phyloP scores from a whole-genome alignment of 208 protist species.

The Trypanosoma platydactyli region DNA sequence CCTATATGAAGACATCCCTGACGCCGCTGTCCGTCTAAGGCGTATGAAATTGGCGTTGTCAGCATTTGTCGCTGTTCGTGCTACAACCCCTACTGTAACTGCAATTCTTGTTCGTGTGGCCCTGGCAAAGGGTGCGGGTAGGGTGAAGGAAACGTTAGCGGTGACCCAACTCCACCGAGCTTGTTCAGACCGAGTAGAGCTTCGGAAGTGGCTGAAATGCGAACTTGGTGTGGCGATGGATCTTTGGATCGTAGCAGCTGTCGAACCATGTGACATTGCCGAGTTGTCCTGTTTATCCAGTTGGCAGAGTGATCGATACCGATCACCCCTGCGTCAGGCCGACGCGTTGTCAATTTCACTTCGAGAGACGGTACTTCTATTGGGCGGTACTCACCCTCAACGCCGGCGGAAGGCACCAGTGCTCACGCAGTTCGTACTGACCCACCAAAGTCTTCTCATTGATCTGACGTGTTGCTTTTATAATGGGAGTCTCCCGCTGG shows the following conservation, averaged over 20 bases:
- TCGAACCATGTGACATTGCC: conserved; percentile 3
- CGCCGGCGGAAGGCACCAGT: conserved; percentile 2
- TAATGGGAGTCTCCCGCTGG: conserved; percentile 5
- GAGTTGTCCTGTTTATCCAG: conserved; percentile 32
- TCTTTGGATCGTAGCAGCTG: conserved; percentile 17
- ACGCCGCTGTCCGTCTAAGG: conserved; percentile 8
- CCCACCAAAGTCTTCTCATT: conserved; percentile 58
- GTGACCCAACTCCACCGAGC: conserved; percentile 9
- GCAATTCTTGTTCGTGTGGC: conserved; percentile 26
- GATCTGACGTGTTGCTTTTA: conserved; percentile 58
- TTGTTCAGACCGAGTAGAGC: conserved; percentile 11
- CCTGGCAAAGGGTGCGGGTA: neutral
- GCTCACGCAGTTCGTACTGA: conserved; percentile 37
- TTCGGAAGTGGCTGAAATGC: conserved; percentile 18
- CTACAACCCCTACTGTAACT: conserved; percentile 2
- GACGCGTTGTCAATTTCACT: conserved; percentile 35
- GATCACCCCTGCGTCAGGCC: conserved; percentile 37
- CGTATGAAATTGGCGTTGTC: conserved; percentile 18
- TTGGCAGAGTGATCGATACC: conserved; percentile 30
- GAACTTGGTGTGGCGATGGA: conserved; percentile 4
- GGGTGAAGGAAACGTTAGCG: neutral
- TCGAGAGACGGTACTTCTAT: conserved; percentile 30
- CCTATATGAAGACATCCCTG: conserved; percentile 24
- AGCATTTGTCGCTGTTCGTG: conserved; percentile 15
- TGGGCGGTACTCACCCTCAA: neutral